Evolutionary conservation across 2,329 filamentous ascomycete species (phyloP).

Genomic region (Botrytis fragariae): DNA sequence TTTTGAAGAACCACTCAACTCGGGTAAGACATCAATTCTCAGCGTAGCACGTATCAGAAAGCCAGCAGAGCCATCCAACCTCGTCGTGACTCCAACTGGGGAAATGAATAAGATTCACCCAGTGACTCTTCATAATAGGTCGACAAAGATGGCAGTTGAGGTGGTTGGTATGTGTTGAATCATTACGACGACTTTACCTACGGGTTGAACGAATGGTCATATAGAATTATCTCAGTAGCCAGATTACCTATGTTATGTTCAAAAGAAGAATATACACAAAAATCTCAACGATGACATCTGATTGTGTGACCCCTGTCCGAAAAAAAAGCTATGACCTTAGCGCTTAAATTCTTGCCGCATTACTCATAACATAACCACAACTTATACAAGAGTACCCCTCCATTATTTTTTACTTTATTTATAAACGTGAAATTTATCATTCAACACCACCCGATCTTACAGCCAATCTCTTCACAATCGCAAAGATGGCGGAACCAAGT

Average conservation of each 20-base stretch:
- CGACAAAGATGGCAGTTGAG: background rate
- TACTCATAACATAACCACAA: constrained; percentile 15
- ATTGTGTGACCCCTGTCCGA: constrained; percentile 1
- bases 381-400: constrained; percentile 18
- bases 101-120: background rate
- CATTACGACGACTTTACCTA: no score
- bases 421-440: background rate
- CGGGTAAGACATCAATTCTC: background rate
- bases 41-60: background rate
- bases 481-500: constrained; percentile 26
- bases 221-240: background rate
- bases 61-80: background rate
- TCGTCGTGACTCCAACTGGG: no score
- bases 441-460: background rate
- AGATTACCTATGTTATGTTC: no score
- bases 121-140: background rate
- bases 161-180: background rate
- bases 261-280: background rate
- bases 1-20: background rate
- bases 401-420: constrained; percentile 7
- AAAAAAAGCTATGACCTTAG: constrained; percentile 10
- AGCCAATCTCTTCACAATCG: background rate
- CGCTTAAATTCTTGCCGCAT: constrained; percentile 20
- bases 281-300: background rate
- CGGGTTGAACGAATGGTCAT: no score